phyloP scores from a whole-genome alignment of 495 filamentous ascomycete species.

The Lophiotrema nucula region DNA sequence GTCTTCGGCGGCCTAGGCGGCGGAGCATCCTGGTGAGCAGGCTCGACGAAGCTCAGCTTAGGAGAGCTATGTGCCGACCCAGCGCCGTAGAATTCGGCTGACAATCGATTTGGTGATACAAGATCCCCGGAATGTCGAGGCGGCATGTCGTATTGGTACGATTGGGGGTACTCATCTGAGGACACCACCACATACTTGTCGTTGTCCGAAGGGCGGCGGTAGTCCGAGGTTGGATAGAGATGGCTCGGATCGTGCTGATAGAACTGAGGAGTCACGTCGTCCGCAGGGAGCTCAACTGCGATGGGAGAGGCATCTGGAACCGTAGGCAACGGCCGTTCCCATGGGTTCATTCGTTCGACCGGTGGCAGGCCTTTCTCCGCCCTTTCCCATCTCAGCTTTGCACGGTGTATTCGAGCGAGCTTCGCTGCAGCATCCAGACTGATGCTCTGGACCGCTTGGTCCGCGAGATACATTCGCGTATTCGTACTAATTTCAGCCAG shows the following conservation, averaged over 20 bases:
- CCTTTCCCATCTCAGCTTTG: constrained; percentile 51
- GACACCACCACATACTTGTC: constrained; percentile 64
- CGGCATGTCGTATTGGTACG: constrained; percentile 33
- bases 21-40: constrained; percentile 48
- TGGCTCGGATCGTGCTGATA: constrained; percentile 29
- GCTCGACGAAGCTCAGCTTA: constrained; percentile 48
- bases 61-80: constrained; percentile 43
- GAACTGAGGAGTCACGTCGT: constrained; percentile 47
- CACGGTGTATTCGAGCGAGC: constrained; percentile 77
- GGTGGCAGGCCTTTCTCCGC: constrained; percentile 22
- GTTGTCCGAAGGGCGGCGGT: constrained; percentile 39
- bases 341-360: constrained; percentile 7
- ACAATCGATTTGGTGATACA: constrained; percentile 39
- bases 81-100: constrained; percentile 36
- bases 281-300: constrained; percentile 66
- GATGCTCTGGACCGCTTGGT: constrained; percentile 67
- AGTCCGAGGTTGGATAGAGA: constrained; percentile 26
- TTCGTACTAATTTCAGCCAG: constrained; percentile 90
- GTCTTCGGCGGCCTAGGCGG: constrained; percentile 55
- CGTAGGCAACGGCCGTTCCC: constrained; percentile 37
- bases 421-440: constrained; percentile 75
- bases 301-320: constrained; percentile 44
- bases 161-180: constrained; percentile 57
- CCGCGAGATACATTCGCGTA: constrained; percentile 78
- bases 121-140: constrained; percentile 33